phyloP scores from a whole-genome alignment of 768 basidiomycete genomes.

The Russula abietina region DNA sequence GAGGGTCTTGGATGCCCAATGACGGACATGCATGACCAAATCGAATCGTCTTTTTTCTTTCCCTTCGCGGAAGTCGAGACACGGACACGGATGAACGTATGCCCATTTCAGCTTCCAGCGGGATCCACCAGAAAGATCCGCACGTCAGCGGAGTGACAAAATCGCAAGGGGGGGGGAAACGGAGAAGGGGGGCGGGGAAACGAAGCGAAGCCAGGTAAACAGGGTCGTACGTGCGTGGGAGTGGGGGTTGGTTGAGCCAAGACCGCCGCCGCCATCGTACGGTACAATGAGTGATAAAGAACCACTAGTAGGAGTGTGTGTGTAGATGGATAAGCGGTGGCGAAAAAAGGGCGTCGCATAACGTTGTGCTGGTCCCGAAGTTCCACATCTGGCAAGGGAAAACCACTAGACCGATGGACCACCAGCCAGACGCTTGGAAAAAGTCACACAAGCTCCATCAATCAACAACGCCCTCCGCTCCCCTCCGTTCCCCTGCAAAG shows the following conservation, averaged over 20 bases:
- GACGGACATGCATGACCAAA: neutral
- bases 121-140: constrained; percentile 11
- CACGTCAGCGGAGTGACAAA: constrained; percentile 12
- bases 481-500: too few species aligned
- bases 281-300: neutral
- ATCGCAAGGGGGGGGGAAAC: neutral
- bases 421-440: neutral
- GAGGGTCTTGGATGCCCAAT: neutral
- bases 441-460: constrained; percentile 6
- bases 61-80: neutral
- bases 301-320: neutral
- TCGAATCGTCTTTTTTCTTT: neutral
- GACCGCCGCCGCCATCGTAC: neutral
- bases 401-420: constrained; percentile 2
- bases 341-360: neutral
- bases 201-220: neutral
- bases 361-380: constrained; percentile 10
- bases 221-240: too few species aligned
- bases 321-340: neutral
- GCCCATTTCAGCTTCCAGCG: neutral
- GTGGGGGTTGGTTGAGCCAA: neutral
- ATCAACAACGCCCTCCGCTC: neutral
- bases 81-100: neutral
- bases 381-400: constrained; percentile 16
- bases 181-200: too few species aligned